Evolutionary conservation across 1,139 yeast species (phyloP), one percentile per base, ranked within the genome.

Genomic region (Arxiozyma slooffiae): DNA sequence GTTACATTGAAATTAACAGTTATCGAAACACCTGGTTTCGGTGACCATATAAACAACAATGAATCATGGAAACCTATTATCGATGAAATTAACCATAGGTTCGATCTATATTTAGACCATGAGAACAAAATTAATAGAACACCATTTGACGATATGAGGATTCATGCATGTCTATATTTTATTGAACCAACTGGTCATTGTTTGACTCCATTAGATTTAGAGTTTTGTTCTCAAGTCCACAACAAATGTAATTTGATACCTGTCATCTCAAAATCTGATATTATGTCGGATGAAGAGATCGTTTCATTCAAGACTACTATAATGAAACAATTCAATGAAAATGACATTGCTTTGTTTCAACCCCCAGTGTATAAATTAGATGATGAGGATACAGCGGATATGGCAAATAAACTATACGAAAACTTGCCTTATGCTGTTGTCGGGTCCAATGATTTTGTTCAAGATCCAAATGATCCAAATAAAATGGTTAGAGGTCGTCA

Each of bases 121-220:
- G 98, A 94, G 73, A 88, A 89, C 65, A 83, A 85, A 67, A 78
- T 88, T 55, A 84, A 83, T 69, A 81, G 98, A 68, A 71, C 84
- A n/a, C 69, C 79, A 38, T 76, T 85, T 57, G 72, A 70, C 51
- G 96, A 89, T 67, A 79, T 81, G 62, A 81, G 96, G 67, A 78
- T 89, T 51, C 96, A 89, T 66, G 96, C 96, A 38, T 79, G 86
- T 63, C 73, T 89, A 54, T 89, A 86, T 70, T 88, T 94, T 62
- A 86, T 94, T 63, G 97, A 90, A 71, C 98, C 97, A 61, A 90
- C 97, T 23, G 98, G 97, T 52, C 98, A 92, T 70, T 81, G 89
- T 41, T 78, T 92, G 67, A 86, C 83, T 68, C 82, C 96, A 20
- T 76, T 94, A 64, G 99, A 94, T 68, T 82, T 92, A 58, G 82